Evolutionary conservation across 2,329 filamentous ascomycete genomes (phyloP).

Genomic region (Penicillium italicum): DNA sequence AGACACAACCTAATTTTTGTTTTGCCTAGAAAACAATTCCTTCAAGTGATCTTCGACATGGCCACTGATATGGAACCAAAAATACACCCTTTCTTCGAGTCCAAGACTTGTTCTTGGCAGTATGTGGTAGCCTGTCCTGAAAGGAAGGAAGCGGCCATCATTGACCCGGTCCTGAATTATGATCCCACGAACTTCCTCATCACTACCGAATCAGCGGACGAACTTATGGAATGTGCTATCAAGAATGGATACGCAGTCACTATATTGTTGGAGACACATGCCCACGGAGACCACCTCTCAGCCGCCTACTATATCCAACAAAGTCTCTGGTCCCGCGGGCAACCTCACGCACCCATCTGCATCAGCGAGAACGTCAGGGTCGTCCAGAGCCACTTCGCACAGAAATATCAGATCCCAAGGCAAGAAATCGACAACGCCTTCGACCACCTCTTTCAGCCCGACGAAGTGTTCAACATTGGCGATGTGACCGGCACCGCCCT

Average conservation of each 20-base stretch:
- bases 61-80: constrained; percentile 29
- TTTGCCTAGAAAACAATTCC: too few species aligned
- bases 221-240: constrained; percentile 44
- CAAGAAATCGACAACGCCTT: constrained; percentile 50
- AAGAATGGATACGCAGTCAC: constrained; percentile 47
- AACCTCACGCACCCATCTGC: constrained; percentile 47
- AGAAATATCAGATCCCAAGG: constrained; percentile 46
- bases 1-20: too few species aligned
- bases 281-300: constrained; percentile 58
- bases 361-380: constrained; percentile 54
- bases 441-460: constrained; percentile 53
- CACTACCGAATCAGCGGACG: constrained; percentile 51
- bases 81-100: constrained; percentile 43
- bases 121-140: constrained; percentile 55
- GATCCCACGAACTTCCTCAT: constrained; percentile 43
- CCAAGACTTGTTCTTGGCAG: constrained; percentile 54
- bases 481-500: constrained; percentile 46
- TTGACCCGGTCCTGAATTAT: constrained; percentile 59
- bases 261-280: constrained; percentile 58
- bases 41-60: not conserved
- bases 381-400: constrained; percentile 52
- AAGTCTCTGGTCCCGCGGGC: constrained; percentile 31
- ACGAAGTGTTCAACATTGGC: constrained; percentile 54
- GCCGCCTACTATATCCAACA: constrained; percentile 55
- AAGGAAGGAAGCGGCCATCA: constrained; percentile 50